A percentile compares a stretch with the other conserved stretches of the same genome.
Evolutionary conservation across 805 yeast genomes (phyloP).

Genomic region (Lipomyces anomalus): DNA sequence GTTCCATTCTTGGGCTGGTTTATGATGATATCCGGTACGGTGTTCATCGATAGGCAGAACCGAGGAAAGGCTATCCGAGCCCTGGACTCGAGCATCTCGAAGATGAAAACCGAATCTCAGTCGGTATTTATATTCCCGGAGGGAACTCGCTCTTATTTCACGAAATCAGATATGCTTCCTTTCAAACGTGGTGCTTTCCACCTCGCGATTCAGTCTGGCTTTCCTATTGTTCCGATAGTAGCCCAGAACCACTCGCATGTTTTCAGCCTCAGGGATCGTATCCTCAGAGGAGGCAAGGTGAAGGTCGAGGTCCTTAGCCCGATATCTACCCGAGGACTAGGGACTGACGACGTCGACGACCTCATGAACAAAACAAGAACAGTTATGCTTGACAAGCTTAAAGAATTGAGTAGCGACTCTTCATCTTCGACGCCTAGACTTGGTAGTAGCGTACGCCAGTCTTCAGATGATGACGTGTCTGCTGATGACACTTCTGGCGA

Average conservation of each 20-base stretch:
- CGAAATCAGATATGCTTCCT: slow-evolving; percentile 65
- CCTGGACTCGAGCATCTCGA: slow-evolving; percentile 60
- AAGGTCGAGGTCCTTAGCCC: slow-evolving; percentile 64
- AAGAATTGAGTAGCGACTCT: too few relatives aligned
- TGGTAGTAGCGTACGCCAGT: too few relatives aligned
- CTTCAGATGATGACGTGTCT: too few relatives aligned
- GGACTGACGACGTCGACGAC: slow-evolving; percentile 62
- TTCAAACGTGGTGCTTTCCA: slow-evolving; percentile 98
- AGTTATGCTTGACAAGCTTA: slow-evolving; percentile 43
- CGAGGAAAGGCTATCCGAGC: slow-evolving; percentile 70
- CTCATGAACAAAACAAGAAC: slow-evolving; percentile 54
- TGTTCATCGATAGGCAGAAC: slow-evolving; percentile 79
- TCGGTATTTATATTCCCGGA: slow-evolving; percentile 92
- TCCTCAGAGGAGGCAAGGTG: slow-evolving; percentile 75
- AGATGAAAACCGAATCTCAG: slow-evolving; percentile 57
- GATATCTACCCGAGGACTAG: slow-evolving; percentile 60
- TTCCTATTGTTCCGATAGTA: slow-evolving; percentile 85
- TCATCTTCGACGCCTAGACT: too few relatives aligned
- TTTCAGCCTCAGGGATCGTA: slow-evolving; percentile 52
- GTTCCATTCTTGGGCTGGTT: slow-evolving; percentile 96
- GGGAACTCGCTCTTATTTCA: slow-evolving; percentile 85
- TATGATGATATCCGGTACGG: slow-evolving; percentile 80
- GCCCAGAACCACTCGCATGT: slow-evolving; percentile 79
- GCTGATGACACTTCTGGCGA: too few relatives aligned
- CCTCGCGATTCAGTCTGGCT: slow-evolving; percentile 84